Percentiles rank a stretch among this genome's conserved stretches.
Evolutionary conservation across 2,329 filamentous ascomycete genomes (phyloP).

Genomic region (Colletotrichum lindemuthianum): DNA sequence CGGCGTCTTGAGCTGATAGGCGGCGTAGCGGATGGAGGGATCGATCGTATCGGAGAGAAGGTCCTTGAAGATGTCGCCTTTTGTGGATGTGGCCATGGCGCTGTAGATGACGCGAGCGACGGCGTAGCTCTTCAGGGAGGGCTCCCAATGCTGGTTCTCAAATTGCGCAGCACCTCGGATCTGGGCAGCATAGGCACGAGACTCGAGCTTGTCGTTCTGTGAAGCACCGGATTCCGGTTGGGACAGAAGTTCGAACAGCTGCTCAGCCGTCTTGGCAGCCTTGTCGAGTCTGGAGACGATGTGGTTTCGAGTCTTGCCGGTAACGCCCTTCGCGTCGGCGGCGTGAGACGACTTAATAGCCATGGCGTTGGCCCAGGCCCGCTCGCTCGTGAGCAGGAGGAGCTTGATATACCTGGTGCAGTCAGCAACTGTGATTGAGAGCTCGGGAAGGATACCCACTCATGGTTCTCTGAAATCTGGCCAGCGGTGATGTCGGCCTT

Average conservation of each 20-base stretch:
- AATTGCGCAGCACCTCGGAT: conserved; percentile 82
- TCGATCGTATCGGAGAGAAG: conserved; percentile 87
- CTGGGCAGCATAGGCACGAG: conserved; percentile 82
- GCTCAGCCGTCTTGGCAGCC: conserved; percentile 75
- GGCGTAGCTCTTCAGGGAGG: conserved; percentile 80
- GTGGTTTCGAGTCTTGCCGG: conserved; percentile 83
- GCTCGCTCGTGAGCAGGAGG: conserved; percentile 86
- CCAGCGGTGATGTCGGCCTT: conserved; percentile 77
- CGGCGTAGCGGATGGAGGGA: conserved; percentile 92
- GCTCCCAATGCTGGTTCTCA: conserved; percentile 88
- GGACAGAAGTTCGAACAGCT: conserved; percentile 73
- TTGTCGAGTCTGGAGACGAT: conserved; percentile 90
- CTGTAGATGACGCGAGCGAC: conserved; percentile 85
- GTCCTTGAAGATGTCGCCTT: conserved; percentile 85
- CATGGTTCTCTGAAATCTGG: conserved; percentile 78
- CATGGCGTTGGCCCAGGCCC: conserved; percentile 96
- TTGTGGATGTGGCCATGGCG: conserved; percentile 72
- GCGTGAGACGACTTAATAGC: conserved; percentile 87
- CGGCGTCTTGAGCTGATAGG: conserved; percentile 89
- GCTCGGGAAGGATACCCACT: conserved; percentile 60
- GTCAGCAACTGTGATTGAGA: conserved; percentile 22
- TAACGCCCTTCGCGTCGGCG: conserved; percentile 81
- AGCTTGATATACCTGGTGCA: conserved; percentile 75
- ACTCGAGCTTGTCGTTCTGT: conserved; percentile 81
- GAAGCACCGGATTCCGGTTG: conserved; percentile 71